Evolutionary conservation across 495 filamentous ascomycete genomes (phyloP), one percentile per base, ranked within the genome.

Genomic region (Cryomyces antarcticus): DNA sequence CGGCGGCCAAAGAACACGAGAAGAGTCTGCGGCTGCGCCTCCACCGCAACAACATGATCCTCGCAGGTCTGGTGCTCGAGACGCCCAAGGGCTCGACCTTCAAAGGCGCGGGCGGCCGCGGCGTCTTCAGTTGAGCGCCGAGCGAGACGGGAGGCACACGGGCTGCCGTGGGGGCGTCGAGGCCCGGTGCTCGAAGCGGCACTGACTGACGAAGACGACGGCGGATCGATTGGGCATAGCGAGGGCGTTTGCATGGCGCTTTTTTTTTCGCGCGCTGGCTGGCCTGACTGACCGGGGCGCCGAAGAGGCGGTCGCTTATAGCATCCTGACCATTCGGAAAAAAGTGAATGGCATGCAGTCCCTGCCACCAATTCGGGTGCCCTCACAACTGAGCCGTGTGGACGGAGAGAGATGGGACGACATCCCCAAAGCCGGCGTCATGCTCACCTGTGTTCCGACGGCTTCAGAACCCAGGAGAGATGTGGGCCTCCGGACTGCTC

Each of bases 1-100:
- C 71, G n/a, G 72, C 71, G 47, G 72, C 84, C 24, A 70, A 71
- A 37, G 63, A 70, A 27, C 92, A 86, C 52, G 74, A 85, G 52
- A 67, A 70, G 28, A 76, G 80, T 44, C 73, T 83, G 10, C 70
- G 82, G 37, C 66, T 86, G 48, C 72, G 82, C 35, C 62, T 95
- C 36, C 62, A 84, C 38, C 73, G 78, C 40, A 76, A 92, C 56
- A 77, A 79, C 42, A 68, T 92, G 30, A 58, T 76, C 5, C 66
- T 71, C 7, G 79, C 84, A 0, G 83, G 82, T 6, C 61, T 95
- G 17, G 82, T 89, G 44, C 68, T 94, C 7, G 70, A 69, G 45
- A 57, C 29, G 33, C 44, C 46, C 29, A 58, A 59, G 52, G 30
- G 38, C 31, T 35, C 9, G 33, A 35, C 9, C 33, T 35, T 12